Evolutionary conservation across 176 grass and related monocot genomes (phyloP).

Genomic region (Dendrocalamus sinicus): DNA sequence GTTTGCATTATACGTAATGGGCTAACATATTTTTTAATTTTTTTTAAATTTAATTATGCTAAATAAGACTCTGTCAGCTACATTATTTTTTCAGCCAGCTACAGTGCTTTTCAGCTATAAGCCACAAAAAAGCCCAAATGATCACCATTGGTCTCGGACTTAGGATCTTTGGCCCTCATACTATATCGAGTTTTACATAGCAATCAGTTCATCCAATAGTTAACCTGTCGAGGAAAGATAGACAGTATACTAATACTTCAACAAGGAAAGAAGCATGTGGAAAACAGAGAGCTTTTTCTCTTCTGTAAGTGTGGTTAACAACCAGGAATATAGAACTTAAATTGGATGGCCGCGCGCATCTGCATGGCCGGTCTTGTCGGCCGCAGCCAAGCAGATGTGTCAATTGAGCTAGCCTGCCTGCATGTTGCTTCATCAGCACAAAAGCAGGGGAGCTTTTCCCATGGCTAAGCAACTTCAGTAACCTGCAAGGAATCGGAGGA

Average conservation of each 20-base stretch:
- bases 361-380: not conserved
- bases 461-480: constrained; percentile 45
- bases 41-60: too few species aligned
- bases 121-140: too few species aligned
- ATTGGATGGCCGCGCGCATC: not conserved
- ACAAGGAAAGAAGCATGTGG: not conserved
- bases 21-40: too few species aligned
- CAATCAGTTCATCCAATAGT: not conserved
- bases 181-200: not conserved
- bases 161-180: too few species aligned
- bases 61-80: too few species aligned
- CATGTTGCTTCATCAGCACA: constrained; percentile 50
- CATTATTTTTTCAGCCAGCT: too few species aligned
- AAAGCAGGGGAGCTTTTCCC: constrained; percentile 38
- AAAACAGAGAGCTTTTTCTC: not conserved
- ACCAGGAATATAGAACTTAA: not conserved
- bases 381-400: constrained; percentile 4
- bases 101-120: too few species aligned
- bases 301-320: not conserved
- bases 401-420: not conserved
- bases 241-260: not conserved
- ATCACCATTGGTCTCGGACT: not conserved
- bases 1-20: too few species aligned
- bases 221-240: not conserved
- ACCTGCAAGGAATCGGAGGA: constrained; percentile 17